These are phyloP conservation scores for Lichtheimia ornata DNA, from an alignment of 371 early-diverging fungal species.

Conservation along the genomic window DNA sequence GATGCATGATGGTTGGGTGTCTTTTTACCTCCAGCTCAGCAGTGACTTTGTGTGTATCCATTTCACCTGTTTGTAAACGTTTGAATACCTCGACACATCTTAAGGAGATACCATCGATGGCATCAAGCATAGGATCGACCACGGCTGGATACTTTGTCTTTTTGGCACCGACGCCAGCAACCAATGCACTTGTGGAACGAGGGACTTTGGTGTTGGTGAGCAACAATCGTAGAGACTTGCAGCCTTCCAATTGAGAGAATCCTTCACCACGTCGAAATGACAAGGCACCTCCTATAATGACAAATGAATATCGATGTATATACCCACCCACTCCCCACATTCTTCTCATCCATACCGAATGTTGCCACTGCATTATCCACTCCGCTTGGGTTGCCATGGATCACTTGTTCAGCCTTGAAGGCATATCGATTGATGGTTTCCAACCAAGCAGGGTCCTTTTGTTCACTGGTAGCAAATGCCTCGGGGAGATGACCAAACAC, in stretches of 20 bases:
- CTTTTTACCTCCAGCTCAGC: conserved; percentile 37
- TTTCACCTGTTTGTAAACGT: conserved; percentile 11
- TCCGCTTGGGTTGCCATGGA: conserved; percentile 96
- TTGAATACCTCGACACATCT: conserved; percentile 52
- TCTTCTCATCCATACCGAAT: conserved; percentile 57
- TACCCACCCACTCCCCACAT: background rate
- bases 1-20: background rate
- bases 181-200: conserved; percentile 83
- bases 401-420: conserved; percentile 88
- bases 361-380: conserved; percentile 91
- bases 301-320: background rate
- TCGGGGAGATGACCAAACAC: conserved; percentile 38
- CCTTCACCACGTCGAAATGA: conserved; percentile 57
- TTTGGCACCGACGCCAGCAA: conserved; percentile 75
- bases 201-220: conserved; percentile 88
- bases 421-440: conserved; percentile 83
- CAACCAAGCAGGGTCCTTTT: conserved; percentile 21
- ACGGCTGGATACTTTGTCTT: conserved; percentile 67
- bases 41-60: conserved; percentile 18
- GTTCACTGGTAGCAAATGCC: conserved; percentile 14
- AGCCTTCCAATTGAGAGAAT: conserved; percentile 49
- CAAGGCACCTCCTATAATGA: conserved; percentile 63
- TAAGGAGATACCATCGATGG: conserved; percentile 70
- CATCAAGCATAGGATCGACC: conserved; percentile 73
- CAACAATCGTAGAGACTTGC: conserved; percentile 70